phyloP scores from a whole-genome alignment of 257 asterid genomes.

The Penstemon newberryi region DNA sequence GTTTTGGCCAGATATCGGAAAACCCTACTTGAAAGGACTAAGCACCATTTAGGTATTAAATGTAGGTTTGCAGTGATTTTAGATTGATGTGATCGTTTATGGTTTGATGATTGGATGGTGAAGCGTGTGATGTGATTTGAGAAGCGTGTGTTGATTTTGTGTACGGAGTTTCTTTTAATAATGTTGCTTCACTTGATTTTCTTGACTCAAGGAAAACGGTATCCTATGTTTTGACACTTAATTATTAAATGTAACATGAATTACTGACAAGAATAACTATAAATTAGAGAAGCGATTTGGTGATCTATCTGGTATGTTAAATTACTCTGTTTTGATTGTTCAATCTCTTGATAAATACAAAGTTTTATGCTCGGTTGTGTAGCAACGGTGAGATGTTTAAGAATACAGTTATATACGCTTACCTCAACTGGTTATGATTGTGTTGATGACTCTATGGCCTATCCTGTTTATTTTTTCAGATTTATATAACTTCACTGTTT shows the following conservation, averaged over 20 bases:
- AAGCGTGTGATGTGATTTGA: slow-evolving; percentile 8
- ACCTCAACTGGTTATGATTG: neutral
- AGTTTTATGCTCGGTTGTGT: neutral
- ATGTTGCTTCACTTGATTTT: too few relatives aligned
- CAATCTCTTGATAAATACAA: neutral
- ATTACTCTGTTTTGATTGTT: neutral
- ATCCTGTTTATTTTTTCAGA: too few relatives aligned
- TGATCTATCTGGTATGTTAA: neutral
- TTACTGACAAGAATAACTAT: too few relatives aligned
- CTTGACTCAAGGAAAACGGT: too few relatives aligned
- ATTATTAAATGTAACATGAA: too few relatives aligned
- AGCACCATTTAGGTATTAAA: slow-evolving; percentile 77
- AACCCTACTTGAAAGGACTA: slow-evolving; percentile 77
- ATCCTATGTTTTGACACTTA: too few relatives aligned
- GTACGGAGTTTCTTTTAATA: slow-evolving; percentile 1
- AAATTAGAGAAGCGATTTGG: neutral
- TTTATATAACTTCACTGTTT: too few relatives aligned
- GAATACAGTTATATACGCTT: too few relatives aligned
- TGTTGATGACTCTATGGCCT: slow-evolving; percentile 22
- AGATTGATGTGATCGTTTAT: neutral
- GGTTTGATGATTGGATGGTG: slow-evolving; percentile 18
- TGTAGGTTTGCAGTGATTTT: neutral
- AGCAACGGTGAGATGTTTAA: too few relatives aligned
- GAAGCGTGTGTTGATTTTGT: neutral
- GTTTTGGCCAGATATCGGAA: slow-evolving; percentile 84